These are phyloP conservation scores for Aspergillus diversus DNA, from an alignment of 495 filamentous ascomycete genomes.

Conservation along the genomic window DNA sequence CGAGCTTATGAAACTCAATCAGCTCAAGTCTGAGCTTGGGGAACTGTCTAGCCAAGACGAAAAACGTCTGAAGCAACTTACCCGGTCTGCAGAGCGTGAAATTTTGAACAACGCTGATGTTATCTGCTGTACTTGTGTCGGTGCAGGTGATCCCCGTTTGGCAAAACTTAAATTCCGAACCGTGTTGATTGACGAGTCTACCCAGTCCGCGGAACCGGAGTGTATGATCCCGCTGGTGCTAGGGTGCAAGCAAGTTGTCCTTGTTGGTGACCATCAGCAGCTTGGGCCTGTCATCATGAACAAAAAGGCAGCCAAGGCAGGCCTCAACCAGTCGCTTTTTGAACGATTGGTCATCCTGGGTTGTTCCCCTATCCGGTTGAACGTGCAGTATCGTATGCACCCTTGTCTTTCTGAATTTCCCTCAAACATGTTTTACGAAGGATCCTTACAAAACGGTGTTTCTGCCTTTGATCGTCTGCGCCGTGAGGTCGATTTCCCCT, in stretches of 20 bases:
- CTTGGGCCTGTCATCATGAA: conserved; percentile 99
- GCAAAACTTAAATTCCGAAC: conserved; percentile 98
- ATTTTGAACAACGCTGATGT: conserved; percentile 96
- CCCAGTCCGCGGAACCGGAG: conserved; percentile 97
- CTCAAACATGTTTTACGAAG: conserved; percentile 99
- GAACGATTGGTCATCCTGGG: conserved; percentile 93
- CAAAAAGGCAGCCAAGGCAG: conserved; percentile 98
- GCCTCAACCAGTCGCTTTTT: conserved; percentile 95
- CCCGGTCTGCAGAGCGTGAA: conserved; percentile 90
- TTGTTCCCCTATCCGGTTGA: conserved; percentile 89
- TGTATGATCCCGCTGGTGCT: conserved; percentile 99
- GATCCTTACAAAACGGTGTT: conserved; percentile 95
- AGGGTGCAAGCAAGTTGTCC: conserved; percentile 96
- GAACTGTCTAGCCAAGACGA: conserved; percentile 96
- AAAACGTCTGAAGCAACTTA: conserved; percentile 96
- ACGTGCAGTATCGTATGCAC: conserved; percentile 99
- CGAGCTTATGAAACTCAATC: conserved; percentile 86
- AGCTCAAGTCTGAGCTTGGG: conserved; percentile 88
- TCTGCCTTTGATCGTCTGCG: conserved; percentile 86
- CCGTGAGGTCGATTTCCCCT: conserved; percentile 96
- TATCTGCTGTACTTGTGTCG: conserved; percentile 98
- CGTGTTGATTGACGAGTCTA: conserved; percentile 97
- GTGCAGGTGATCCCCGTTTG: conserved; percentile 93
- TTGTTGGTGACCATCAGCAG: conserved; percentile 98
- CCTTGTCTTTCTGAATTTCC: conserved; percentile 97